phyloP scores from a whole-genome alignment of 1,139 yeast genomes.

The Taiozyma sp. region DNA sequence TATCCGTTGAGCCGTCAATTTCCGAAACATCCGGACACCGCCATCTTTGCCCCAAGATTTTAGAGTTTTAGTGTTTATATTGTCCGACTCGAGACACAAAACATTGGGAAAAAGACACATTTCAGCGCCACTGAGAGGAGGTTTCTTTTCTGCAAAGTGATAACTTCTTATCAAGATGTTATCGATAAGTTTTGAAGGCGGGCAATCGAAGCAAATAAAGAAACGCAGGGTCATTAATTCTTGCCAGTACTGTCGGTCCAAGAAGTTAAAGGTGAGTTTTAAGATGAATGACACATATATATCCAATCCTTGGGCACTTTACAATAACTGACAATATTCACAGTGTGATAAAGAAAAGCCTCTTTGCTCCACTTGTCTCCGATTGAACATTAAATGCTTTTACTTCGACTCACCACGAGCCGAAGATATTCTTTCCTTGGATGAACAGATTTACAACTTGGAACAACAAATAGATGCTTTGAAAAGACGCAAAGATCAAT shows the following conservation, averaged over 20 bases:
- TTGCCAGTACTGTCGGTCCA: constrained; percentile 5
- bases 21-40: background rate
- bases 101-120: too few species aligned
- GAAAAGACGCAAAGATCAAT: background rate
- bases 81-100: too few species aligned
- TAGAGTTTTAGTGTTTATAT: too few species aligned
- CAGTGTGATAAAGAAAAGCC: constrained; percentile 10
- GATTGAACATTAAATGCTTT: background rate
- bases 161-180: background rate
- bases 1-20: background rate
- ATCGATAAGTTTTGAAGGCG: background rate
- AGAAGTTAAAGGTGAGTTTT: constrained; percentile 5
- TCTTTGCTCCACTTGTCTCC: constrained; percentile 3
- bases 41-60: background rate
- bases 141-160: background rate
- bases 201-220: background rate
- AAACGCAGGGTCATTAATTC: constrained; percentile 5
- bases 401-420: background rate
- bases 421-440: background rate
- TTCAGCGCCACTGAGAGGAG: too few species aligned
- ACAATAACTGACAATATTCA: background rate
- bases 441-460: constrained; percentile 2
- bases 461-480: constrained; percentile 1
- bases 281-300: too few species aligned
- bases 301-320: too few species aligned